Base-by-base conservation (phyloP, 2,329 filamentous ascomycete species). In the Epichloe hybrida region DNA sequence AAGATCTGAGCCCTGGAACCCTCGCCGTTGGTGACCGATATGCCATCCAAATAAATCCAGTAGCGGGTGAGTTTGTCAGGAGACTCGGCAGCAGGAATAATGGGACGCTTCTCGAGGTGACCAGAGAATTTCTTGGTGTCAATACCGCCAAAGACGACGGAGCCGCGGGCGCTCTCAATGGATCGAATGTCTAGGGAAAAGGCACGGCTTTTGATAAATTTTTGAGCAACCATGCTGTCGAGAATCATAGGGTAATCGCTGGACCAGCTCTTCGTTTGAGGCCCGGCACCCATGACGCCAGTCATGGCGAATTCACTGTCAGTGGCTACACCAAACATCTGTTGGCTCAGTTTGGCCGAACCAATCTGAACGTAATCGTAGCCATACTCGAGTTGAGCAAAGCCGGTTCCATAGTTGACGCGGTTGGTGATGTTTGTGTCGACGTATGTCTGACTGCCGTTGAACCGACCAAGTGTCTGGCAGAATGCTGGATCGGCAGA, bases 121-220 rank as follows among this genome's bases (percentile, higher is more conserved):
- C 79, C 80, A 2, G 66, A 64, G 57, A 71, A 81, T 59, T 80
- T 81, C 50, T 66, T 71, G 3, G 68, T 74, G 56, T 81, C 75
- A 46, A 81, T 69, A 17, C 79, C 78, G 20, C 78, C 78, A 46
- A 80, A 81, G 21, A 81, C 60, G 21, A 65, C 63, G 11, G 63
- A 62, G 41, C 61, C 64, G 46, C 61, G 60, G 6, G 56, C 54
- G 52, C 61, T 66, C 21, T 59, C 57, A 20, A 66, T 53, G 9
- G 58, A 59, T 40, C 65, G 62, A 34, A 67, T 62, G 40, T 67
- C 64, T 8, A 68, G 62, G 49, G 60, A 62, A 54, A 69, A 63
- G 12, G 61, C 66, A 3, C 66, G 60, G 44, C 66, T 69, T 43
- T 68, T 62, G 56, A 64, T 70, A 48, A 65, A 59, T 15, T 62